Evolutionary conservation across 257 asterid genomes (phyloP), one percentile per base, ranked within the genome.

Genomic region (Jacaranda copaia): DNA sequence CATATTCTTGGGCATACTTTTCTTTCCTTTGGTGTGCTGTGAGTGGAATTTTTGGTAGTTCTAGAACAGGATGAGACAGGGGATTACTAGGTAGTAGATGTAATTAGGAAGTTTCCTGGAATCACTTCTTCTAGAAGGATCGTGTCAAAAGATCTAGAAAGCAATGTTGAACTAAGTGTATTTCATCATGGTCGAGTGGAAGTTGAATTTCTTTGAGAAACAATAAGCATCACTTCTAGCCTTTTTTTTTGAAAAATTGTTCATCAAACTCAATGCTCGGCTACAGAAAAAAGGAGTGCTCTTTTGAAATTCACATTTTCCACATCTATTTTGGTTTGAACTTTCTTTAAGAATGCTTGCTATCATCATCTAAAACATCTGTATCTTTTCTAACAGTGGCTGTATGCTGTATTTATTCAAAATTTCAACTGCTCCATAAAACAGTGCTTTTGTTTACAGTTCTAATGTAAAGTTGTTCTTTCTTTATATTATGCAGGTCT

Each of bases 401-500:
- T 45, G 36, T n/a, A 38, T 45, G 7, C 14, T 20, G 10, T 40
- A 35, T 20, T 36, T 68, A 13, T 40, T 61, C 1, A 52, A 25
- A 25, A 19, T 4, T 59, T 74, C 35, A 43, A 35, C 68, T 75
- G 43, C 48, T 20, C 10, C 7, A 11, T 20, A n/a, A 55, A 3
- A 5, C 9, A 56, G 11, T 77, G 56, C 56, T 65, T 25, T 48
- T 46, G 76, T n/a, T 62, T 49, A 62, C 9, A 8, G 11, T 18
- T 46, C 70, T 3, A 16, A 59, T 70, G 20, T 60, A n/a, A 77
- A 43, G 20, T 18, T 45, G 1, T 70, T 51, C 13, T 57, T 75
- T 68, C 59, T 75, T 68, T 64, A 66, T 51, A 46, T 77, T 75
- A 43, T 35, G 18, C 77, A 96, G 99, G 99, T 80, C 84, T 96